phyloP scores from a whole-genome alignment of 352 stramenopile genomes.

The Globisporangium nunn region DNA sequence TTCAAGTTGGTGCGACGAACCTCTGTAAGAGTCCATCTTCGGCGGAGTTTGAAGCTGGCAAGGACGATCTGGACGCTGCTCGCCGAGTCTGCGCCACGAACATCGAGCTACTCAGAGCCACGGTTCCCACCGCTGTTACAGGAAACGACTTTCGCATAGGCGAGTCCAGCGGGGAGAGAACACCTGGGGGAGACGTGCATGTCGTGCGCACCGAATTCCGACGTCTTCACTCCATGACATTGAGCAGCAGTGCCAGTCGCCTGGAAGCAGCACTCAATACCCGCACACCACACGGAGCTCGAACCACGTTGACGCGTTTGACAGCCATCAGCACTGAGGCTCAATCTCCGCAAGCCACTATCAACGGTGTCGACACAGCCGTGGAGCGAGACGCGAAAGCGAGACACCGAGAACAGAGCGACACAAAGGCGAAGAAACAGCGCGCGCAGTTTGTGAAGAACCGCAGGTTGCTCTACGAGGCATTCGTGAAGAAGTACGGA shows the following conservation, averaged over 20 bases:
- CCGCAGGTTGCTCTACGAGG: constrained; percentile 46
- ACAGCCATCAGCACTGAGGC: neutral
- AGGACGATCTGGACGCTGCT: constrained; percentile 11
- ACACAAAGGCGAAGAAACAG: constrained; percentile 9
- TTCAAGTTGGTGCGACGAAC: constrained; percentile 78
- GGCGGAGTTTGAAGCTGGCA: neutral
- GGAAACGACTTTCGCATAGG: constrained; percentile 1
- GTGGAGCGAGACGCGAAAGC: neutral
- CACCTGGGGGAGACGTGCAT: neutral
- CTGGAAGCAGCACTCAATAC: constrained; percentile 4
- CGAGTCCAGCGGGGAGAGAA: neutral
- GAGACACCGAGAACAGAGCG: neutral
- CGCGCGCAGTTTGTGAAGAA: constrained; percentile 25
- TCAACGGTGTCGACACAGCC: neutral
- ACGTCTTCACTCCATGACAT: constrained; percentile 10
- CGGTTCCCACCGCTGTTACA: constrained; percentile 13
- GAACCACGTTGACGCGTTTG: neutral
- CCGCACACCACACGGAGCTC: constrained; percentile 1
- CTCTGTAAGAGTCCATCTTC: constrained; percentile 26
- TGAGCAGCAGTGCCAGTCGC: constrained; percentile 12
- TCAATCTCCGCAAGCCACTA: neutral
- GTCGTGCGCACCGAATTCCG: constrained; percentile 9
- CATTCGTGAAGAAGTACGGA: constrained; percentile 68
- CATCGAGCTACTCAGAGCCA: constrained; percentile 30
- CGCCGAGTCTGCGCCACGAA: constrained; percentile 39